Base-by-base conservation (phyloP, 208 protist genomes). In the Novymonas esmeraldas region DNA sequence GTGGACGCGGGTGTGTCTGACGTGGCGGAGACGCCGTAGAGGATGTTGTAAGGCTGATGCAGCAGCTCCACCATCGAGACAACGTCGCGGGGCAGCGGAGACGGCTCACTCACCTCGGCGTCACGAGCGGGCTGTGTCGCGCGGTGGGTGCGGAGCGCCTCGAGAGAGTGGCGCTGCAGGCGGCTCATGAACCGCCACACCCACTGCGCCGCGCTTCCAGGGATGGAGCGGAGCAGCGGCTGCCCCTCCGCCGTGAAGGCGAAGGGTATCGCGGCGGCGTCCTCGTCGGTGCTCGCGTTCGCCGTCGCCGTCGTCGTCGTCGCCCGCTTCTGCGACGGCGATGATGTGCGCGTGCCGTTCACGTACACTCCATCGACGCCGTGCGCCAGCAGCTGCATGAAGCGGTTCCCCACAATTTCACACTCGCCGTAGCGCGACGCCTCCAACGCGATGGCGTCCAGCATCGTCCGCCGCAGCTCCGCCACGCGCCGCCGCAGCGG, bases 371-470 rank as follows among this genome's bases (percentile, higher is more conserved):
- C 60, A 41, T 62, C 51, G 1, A 18, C 42, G 26, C 68, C 60
- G 31, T 49, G 20, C 13, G 31, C 34, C 6, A 74, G 60, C 33
- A 74, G 54, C 60, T 68, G 68, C 49, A 65, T 49, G 36, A 41
- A 74, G 24, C 68, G 68, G 28, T 63, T 62, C 42, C 68, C 60
- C 18, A 16, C 57, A 33, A 68, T 63, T 13, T 54, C 16, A 38
- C 68, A 74, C 6, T 13, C 14, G 14, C 45, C 70, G 59, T 61
- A 70, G 22, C 42, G 46, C 33, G 24, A 44, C 7, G 58, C 73
- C 6, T 82, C 81, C 0, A 46, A 22, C 20, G 64, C 2, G n/a
- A 86, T 73, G 14, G 48, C 28, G 24, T 76, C 55, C 24, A 73
- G 46, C 28, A 80, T 24, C 10, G 28, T 50, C 41, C 46, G 58